Evolutionary conservation across 768 basidiomycete species (phyloP).

Genomic region (Amanita thiersii): DNA sequence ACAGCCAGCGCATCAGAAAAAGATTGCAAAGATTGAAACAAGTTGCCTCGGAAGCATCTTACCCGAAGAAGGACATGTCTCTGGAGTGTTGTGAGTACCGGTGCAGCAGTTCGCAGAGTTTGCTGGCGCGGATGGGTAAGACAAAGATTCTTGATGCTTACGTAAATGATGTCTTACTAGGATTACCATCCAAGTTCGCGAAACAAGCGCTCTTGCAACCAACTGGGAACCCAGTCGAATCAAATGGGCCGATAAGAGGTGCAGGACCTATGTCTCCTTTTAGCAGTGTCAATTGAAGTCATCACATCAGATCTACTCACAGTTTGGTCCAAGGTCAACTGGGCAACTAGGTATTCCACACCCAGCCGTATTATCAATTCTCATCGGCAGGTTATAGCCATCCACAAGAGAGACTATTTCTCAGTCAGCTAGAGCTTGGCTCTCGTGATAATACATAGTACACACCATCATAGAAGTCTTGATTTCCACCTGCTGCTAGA

Average conservation of each 20-base stretch:
- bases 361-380: slow-evolving; percentile 45
- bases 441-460: background rate
- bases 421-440: background rate
- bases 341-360: slow-evolving; percentile 51
- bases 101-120: slow-evolving; percentile 63
- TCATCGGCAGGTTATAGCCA: slow-evolving; percentile 56
- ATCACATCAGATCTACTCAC: slow-evolving; percentile 23
- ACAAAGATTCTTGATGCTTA: background rate
- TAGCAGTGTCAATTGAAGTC: slow-evolving; percentile 1
- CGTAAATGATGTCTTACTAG: slow-evolving; percentile 16
- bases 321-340: slow-evolving; percentile 53
- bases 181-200: slow-evolving; percentile 34
- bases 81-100: slow-evolving; percentile 41
- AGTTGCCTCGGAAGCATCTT: too few relatives aligned
- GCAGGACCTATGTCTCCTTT: slow-evolving; percentile 31
- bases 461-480: slow-evolving; percentile 57
- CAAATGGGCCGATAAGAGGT: slow-evolving; percentile 42
- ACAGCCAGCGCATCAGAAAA: slow-evolving; percentile 30
- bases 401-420: slow-evolving; percentile 58
- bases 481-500: slow-evolving; percentile 30
- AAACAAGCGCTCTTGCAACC: slow-evolving; percentile 57
- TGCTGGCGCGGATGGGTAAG: slow-evolving; percentile 17
- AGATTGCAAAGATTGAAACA: background rate
- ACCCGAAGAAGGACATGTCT: slow-evolving; percentile 47
- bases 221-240: slow-evolving; percentile 43